Evolutionary conservation across 805 yeast genomes (phyloP), one percentile per base, ranked within the genome.

Genomic region (Schwanniomyces yamadae): DNA sequence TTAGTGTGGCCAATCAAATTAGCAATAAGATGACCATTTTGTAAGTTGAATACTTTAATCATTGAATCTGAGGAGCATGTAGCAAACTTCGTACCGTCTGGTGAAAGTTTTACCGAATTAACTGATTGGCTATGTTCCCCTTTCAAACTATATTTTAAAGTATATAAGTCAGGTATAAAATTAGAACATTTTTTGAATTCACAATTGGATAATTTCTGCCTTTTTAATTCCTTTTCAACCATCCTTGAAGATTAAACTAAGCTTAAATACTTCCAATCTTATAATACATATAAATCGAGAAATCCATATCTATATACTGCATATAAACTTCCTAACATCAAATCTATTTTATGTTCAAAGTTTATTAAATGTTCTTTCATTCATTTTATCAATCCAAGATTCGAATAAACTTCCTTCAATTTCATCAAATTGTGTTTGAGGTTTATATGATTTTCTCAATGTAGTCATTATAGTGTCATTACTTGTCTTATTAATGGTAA

Each of bases 41-140:
- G 25, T 11, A 57, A 34, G 21, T 48, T 31, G 40, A 54, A 62
- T 4, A 67, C 46, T 9, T 48, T 48, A 11, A 68, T 55, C 5
- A 36, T 33, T 3, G 61, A 58, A 26, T 48, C 55, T 3, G 70
- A 54, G 0, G 63, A 56, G 22, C 75, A 60, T 0, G 80, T 64
- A 1, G 95, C 95, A 10, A 84, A 43, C 9, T 48, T 59, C 13
- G 47, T 36, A 0, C 84, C 84, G 56, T 82, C 67, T 9, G 89
- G 88, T 16, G 85, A 76, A 32, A 83, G 58, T 49, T 76, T 74
- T 12, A 77, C 71, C 5, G 76, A 57, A 7, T 84, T 75, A 32
- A 52, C 37, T 8, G 57, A 28, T 4, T 12, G 30, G 5, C 21
- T 22, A 33, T 29, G 28, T 23, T 31, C 24, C 4, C 19, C 34